Conservation (phyloP, 768 basidiomycete species). For the Daedaleopsis nitida region DNA sequence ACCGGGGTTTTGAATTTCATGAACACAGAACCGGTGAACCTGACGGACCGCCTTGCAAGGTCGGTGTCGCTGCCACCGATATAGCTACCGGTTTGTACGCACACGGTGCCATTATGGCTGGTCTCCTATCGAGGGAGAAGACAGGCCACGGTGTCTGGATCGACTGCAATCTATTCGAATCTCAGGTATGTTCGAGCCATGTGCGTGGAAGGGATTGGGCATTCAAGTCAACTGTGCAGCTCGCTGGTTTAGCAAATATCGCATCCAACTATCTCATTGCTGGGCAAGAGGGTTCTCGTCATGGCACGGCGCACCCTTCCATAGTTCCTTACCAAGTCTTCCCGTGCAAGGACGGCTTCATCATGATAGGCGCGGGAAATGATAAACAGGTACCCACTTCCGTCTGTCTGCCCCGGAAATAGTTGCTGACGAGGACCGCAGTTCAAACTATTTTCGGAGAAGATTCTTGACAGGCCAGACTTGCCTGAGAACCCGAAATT, state of each 20-base stretch:
- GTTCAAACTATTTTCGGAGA: conserved; percentile 69
- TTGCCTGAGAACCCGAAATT: conserved; percentile 66
- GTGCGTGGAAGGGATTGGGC: not conserved
- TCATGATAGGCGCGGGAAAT: conserved; percentile 95
- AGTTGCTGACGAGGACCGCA: conserved; percentile 32
- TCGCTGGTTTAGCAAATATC: conserved; percentile 90
- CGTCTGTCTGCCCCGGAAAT: not conserved
- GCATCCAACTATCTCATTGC: conserved; percentile 92
- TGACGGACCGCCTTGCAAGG: conserved; percentile 84
- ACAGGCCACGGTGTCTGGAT: conserved; percentile 91
- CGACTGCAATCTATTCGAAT: conserved; percentile 91
- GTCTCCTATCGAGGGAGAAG: conserved; percentile 74
- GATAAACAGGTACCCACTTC: conserved; percentile 65
- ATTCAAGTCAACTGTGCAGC: conserved; percentile 41
- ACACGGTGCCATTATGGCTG: conserved; percentile 92
- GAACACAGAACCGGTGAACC: conserved; percentile 81
- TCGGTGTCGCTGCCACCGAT: conserved; percentile 94
- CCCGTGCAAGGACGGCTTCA: conserved; percentile 80
- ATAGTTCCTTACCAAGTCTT: conserved; percentile 95
- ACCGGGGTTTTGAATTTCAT: not conserved
- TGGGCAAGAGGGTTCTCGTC: conserved; percentile 76
- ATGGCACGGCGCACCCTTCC: conserved; percentile 93
- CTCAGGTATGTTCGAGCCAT: conserved; percentile 56
- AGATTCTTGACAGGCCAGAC: conserved; percentile 61
- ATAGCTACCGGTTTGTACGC: conserved; percentile 87